Conservation (phyloP, 108 stramenopile species). For the Schizochytrium sp. region DNA sequence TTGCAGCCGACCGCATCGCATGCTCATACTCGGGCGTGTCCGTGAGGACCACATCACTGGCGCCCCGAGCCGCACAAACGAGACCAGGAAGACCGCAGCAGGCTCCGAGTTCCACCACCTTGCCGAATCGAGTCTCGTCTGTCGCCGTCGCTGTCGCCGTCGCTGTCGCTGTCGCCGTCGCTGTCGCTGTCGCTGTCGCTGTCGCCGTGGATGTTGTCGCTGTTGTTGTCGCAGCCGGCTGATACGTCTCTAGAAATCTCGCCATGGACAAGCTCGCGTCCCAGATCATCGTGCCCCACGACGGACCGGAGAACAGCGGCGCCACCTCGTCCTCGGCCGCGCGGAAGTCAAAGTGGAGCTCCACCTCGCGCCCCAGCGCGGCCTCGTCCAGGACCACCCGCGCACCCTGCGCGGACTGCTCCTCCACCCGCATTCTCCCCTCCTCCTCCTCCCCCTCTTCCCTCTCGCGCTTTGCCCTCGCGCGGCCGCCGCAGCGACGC, state of each 20-base stretch:
- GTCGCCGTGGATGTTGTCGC: background rate
- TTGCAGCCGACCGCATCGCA: background rate
- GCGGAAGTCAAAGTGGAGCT: background rate
- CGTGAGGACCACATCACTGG: background rate
- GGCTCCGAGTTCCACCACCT: background rate
- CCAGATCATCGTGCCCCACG: constrained; percentile 9
- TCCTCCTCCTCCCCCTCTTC: no score
- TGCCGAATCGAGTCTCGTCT: background rate
- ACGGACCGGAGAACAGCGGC: background rate
- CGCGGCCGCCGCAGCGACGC: no score
- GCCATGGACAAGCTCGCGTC: background rate
- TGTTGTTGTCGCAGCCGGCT: background rate
- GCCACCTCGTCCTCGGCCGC: background rate
- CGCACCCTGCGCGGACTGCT: no score
- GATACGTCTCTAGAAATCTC: background rate
- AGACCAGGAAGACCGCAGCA: background rate
- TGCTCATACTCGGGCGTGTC: background rate
- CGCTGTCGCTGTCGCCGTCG: background rate
- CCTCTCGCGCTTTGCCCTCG: no score
- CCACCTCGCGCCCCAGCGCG: background rate
- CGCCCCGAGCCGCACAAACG: background rate
- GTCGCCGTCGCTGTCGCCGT: no score
- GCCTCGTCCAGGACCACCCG: no score
- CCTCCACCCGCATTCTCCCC: no score
- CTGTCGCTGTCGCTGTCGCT: background rate